Conservation (phyloP, 2,329 filamentous ascomycete species). For the Ophiostoma novo-ulmi region DNA sequence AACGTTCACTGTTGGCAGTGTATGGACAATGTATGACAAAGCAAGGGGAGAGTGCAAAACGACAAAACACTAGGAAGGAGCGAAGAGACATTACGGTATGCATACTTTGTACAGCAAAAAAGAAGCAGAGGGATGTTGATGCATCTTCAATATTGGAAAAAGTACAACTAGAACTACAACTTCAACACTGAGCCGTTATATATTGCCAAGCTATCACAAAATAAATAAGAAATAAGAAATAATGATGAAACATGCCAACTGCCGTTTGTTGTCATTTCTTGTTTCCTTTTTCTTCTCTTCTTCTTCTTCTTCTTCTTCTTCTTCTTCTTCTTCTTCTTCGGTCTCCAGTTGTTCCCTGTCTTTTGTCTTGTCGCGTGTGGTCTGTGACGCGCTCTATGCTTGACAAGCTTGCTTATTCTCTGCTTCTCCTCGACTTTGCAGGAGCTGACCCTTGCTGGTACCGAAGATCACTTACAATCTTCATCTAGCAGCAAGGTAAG, state of each 20-base stretch:
- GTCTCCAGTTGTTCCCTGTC: not conserved
- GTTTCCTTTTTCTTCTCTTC: not conserved
- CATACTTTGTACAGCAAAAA: too few species aligned
- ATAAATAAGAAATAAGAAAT: not conserved
- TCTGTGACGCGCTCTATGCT: not conserved
- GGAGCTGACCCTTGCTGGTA: not conserved
- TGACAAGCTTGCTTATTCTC: not conserved
- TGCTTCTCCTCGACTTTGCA: not conserved
- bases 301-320: too few species aligned
- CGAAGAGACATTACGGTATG: not conserved
- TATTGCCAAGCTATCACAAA: not conserved
- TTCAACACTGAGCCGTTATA: not conserved
- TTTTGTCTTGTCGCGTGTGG: not conserved
- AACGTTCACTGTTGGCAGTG: not conserved
- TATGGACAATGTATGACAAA: not conserved
- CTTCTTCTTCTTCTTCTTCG: too few species aligned
- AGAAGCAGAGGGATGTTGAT: not conserved
- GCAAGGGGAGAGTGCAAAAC: not conserved
- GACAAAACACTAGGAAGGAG: not conserved
- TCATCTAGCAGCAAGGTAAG: not conserved
- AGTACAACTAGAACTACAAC: not conserved
- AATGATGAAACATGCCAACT: not conserved
- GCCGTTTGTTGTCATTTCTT: not conserved
- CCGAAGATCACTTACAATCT: not conserved
- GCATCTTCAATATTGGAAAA: not conserved